Percentiles rank a stretch among this genome's conserved stretches.
phyloP scores from a whole-genome alignment of 805 yeast species.

The Candida krabiensis region DNA sequence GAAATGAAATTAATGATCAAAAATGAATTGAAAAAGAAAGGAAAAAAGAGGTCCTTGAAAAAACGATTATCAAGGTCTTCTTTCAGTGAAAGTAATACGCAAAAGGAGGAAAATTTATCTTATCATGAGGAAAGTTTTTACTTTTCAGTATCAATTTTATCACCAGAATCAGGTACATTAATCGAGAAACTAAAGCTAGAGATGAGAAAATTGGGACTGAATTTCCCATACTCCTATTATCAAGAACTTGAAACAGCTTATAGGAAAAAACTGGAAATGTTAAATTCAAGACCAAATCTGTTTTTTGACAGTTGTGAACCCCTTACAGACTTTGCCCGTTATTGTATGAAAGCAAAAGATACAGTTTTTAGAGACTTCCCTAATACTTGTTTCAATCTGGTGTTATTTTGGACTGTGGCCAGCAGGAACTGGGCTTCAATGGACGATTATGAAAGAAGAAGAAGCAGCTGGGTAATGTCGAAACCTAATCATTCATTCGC shows the following conservation, averaged over 20 bases:
- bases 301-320: slow-evolving; percentile 25
- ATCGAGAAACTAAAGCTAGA: slow-evolving; percentile 12
- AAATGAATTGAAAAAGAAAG: slow-evolving; percentile 6
- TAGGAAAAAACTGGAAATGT: slow-evolving; percentile 5
- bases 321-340: slow-evolving; percentile 30
- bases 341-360: slow-evolving; percentile 22
- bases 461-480: slow-evolving; percentile 8
- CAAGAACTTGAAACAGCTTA: slow-evolving; percentile 11
- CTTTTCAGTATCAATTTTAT: slow-evolving; percentile 11
- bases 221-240: slow-evolving; percentile 11
- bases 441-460: slow-evolving; percentile 16
- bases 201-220: slow-evolving; percentile 5
- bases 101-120: slow-evolving; percentile 2
- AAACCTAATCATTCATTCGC: slow-evolving; percentile 21
- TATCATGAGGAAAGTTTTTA: slow-evolving; percentile 6
- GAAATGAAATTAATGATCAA: slow-evolving; percentile 16
- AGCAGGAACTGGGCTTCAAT: slow-evolving; percentile 22
- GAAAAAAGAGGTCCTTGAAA: slow-evolving; percentile 4
- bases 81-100: slow-evolving; percentile 2
- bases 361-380: slow-evolving; percentile 19
- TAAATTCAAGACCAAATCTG: slow-evolving; percentile 10
- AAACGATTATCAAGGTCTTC: slow-evolving; percentile 6
- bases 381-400: slow-evolving; percentile 21
- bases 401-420: slow-evolving; percentile 28
- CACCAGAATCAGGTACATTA: slow-evolving; percentile 9